These are phyloP conservation scores for Colletotrichum tabaci DNA, from an alignment of 2,329 filamentous ascomycete genomes.

Conservation along the genomic window DNA sequence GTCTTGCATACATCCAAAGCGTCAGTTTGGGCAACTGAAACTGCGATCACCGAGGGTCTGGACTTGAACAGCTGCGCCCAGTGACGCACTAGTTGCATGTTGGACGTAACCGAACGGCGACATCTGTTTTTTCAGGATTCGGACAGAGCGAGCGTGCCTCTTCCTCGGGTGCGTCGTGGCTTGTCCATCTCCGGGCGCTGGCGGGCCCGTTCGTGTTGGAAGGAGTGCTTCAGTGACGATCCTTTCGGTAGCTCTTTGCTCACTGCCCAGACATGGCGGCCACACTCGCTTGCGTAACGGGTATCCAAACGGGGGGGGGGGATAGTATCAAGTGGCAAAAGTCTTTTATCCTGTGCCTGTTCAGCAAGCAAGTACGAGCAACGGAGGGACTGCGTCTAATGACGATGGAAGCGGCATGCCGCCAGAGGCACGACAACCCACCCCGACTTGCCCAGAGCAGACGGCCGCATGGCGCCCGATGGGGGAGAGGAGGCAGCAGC, in stretches of 20 bases:
- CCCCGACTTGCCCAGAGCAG: conserved; percentile 38
- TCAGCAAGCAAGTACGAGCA: conserved; percentile 20
- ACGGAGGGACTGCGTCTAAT: conserved; percentile 22
- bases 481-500: conserved; percentile 26
- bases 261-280: conserved; percentile 10
- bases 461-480: conserved; percentile 36
- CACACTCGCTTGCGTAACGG: conserved; percentile 11
- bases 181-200: conserved; percentile 30
- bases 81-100: conserved; percentile 36
- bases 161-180: conserved; percentile 22
- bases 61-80: conserved; percentile 26
- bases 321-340: conserved; percentile 28
- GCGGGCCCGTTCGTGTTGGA: conserved; percentile 24
- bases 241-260: conserved; percentile 3
- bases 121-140: background rate
- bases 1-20: conserved; percentile 35
- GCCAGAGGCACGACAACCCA: conserved; percentile 34
- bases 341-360: conserved; percentile 11
- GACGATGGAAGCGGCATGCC: conserved; percentile 29
- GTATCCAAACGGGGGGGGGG: background rate
- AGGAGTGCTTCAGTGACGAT: conserved; percentile 18
- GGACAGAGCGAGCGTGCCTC: conserved; percentile 20
- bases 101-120: conserved; percentile 17
- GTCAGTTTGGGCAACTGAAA: conserved; percentile 36
- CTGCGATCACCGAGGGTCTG: conserved; percentile 19